Base-by-base conservation (phyloP, 768 basidiomycete species). In the Boletus sensibilis region DNA sequence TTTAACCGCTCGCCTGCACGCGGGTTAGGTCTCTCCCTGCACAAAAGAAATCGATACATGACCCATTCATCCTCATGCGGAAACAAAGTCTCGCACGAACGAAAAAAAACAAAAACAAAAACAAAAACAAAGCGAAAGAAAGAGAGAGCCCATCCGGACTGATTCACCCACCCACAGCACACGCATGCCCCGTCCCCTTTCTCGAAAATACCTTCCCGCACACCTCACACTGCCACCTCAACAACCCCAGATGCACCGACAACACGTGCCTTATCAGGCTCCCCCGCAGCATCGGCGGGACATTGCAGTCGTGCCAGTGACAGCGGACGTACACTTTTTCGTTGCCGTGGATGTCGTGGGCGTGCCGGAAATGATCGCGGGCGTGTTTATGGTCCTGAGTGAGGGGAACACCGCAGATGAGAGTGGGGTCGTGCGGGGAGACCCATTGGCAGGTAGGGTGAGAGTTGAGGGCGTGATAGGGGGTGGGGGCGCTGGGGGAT, bases 231-330 rank as follows among this genome's bases (percentile, higher is more conserved):
- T 16, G 40, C 64, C 64, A 65, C 29, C 18, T 45, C 37, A 66
- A 20, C 16, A 65, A 3, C 1, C 44, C 40, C 25, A 66, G 8
- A 38, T 66, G 65, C 1, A 67, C 59, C 0, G 62, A n/a, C 46
- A 59, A 44, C 20, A 66, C n/a, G 35, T 66, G 65, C 0, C 65
- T 49, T 18, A 59, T 39, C 1, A 66, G n/a, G 37, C 62, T 67
- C 2, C 65, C 65, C 6, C 65, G 44, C 5, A 57, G 57, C 65
- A 66, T 66, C 6, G 55, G 65, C 0, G 55, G 14, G 1, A 9
- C 53, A 0, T n/a, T 11, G 37, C 65, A 67, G n/a, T 51, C 44
- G 3, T n/a, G 45, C 65, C 65, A 66, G 10, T 2, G 21, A 34
- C 65, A 66, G 18, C 0, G 1, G 2, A 62, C 50, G 12, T 18